Percentiles rank a stretch among this genome's conserved stretches.
Conservation (phyloP, 1,139 yeast genomes). For the Suhomyces atakaporum region DNA sequence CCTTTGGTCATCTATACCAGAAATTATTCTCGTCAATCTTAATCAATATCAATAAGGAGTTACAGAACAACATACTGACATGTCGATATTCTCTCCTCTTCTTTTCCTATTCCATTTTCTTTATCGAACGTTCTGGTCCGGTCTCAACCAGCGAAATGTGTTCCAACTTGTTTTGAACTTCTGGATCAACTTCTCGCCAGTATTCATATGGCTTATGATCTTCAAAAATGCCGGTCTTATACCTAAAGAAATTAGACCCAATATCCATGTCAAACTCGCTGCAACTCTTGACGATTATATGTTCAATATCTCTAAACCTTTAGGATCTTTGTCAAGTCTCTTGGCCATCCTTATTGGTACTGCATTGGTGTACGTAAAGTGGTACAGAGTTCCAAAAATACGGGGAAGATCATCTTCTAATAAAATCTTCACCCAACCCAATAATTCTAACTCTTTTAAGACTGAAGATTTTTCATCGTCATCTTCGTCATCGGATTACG, state of each 20-base stretch:
- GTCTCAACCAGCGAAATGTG: constrained; percentile 42
- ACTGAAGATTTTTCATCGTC: constrained; percentile 1
- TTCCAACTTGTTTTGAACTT: constrained; percentile 45
- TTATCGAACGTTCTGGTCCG: constrained; percentile 27
- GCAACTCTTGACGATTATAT: constrained; percentile 42
- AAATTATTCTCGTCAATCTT: no score
- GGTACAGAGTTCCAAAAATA: constrained; percentile 10
- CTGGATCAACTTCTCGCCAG: constrained; percentile 52
- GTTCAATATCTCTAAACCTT: constrained; percentile 22
- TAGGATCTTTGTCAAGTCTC: constrained; percentile 11
- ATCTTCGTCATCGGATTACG: constrained; percentile 5
- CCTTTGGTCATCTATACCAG: no score
- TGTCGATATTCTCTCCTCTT: constrained; percentile 18
- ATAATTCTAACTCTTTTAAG: neutral
- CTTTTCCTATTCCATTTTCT: constrained; percentile 22
- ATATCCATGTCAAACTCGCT: constrained; percentile 52
- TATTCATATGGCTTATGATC: constrained; percentile 57
- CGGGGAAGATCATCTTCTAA: neutral
- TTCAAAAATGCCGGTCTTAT: constrained; percentile 64
- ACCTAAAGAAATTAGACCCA: constrained; percentile 57
- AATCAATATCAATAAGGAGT: no score
- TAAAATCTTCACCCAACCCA: neutral
- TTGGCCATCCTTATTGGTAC: constrained; percentile 14
- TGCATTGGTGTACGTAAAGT: constrained; percentile 17
- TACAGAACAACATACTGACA: no score